A percentile compares a stretch with the other conserved stretches of the same genome.
Conservation (phyloP, 495 filamentous ascomycete genomes). For the Talaromyces liani region DNA sequence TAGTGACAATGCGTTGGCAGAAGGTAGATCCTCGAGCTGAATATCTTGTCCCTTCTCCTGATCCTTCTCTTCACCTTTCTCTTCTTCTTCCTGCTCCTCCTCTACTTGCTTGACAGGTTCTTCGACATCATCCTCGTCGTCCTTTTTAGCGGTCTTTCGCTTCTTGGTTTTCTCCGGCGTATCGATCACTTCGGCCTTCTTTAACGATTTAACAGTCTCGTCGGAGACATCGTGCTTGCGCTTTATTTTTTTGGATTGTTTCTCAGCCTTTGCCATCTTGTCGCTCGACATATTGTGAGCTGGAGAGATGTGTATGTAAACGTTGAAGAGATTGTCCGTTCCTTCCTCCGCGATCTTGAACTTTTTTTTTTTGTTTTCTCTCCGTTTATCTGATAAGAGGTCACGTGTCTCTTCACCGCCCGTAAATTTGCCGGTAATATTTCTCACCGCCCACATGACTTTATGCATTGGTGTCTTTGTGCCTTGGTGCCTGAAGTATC, state of each 20-base stretch:
- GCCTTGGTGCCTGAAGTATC: not conserved
- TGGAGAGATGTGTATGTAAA: not conserved
- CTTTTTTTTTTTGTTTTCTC: not conserved
- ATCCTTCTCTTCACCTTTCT: not conserved
- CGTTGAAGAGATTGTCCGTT: not conserved
- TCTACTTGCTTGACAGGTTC: not conserved
- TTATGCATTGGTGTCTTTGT: not conserved
- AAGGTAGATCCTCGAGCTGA: slow-evolving; percentile 39
- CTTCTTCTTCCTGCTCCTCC: not conserved
- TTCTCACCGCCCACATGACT: not conserved
- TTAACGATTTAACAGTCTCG: slow-evolving; percentile 2
- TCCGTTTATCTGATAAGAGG: not conserved
- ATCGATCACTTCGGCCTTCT: not conserved
- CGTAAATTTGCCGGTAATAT: not conserved
- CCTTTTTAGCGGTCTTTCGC: slow-evolving; percentile 4
- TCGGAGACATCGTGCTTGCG: slow-evolving; percentile 1
- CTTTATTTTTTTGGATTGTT: slow-evolving; percentile 7
- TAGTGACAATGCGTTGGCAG: slow-evolving; percentile 43
- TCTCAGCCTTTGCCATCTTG: slow-evolving; percentile 5
- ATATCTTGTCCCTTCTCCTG: slow-evolving; percentile 10
- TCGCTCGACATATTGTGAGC: slow-evolving; percentile 4
- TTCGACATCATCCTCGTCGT: not conserved
- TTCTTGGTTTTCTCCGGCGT: slow-evolving; percentile 4
- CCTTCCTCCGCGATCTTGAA: not conserved
- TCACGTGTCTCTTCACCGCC: not conserved